Evolutionary conservation across 805 yeast species (phyloP).

Genomic region (Torulaspora gathmanii): DNA sequence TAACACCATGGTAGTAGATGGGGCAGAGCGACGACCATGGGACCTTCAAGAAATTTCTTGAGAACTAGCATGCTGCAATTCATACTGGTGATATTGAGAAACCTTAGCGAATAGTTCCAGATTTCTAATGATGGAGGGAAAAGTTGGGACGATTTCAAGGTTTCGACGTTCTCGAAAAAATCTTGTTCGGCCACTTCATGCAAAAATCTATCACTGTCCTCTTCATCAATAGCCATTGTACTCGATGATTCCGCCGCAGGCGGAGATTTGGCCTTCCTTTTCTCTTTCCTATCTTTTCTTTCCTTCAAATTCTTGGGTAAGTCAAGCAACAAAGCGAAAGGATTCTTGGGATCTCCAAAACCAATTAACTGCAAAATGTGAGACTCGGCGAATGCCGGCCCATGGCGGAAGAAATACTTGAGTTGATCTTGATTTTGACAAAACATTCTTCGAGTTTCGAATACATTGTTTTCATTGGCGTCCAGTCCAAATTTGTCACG

Average conservation of each 20-base stretch:
- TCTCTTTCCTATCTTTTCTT: constrained; percentile 66
- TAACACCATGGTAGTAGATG: constrained; percentile 76
- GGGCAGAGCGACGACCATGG: constrained; percentile 59
- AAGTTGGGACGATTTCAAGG: constrained; percentile 22
- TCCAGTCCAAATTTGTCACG: constrained; percentile 61
- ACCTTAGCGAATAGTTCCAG: constrained; percentile 56
- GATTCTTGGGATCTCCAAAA: constrained; percentile 69
- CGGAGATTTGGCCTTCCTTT: constrained; percentile 39
- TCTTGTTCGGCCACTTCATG: constrained; percentile 7
- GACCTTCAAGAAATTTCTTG: constrained; percentile 63
- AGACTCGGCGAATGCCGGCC: constrained; percentile 69
- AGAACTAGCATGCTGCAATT: constrained; percentile 67
- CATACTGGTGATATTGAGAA: constrained; percentile 57
- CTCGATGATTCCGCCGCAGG: constrained; percentile 10
- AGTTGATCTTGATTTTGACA: constrained; percentile 37
- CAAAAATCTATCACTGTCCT: not conserved
- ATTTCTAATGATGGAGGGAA: constrained; percentile 25
- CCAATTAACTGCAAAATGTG: constrained; percentile 73
- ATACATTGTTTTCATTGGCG: constrained; percentile 58
- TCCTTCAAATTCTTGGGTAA: constrained; percentile 68
- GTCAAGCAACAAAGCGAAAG: constrained; percentile 69
- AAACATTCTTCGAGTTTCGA: constrained; percentile 43
- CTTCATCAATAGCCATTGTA: constrained; percentile 14
- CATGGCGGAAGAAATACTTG: constrained; percentile 72
- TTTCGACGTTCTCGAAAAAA: constrained; percentile 30